phyloP scores from a whole-genome alignment of 2,329 filamentous ascomycete species.

The Fusarium sp. region DNA sequence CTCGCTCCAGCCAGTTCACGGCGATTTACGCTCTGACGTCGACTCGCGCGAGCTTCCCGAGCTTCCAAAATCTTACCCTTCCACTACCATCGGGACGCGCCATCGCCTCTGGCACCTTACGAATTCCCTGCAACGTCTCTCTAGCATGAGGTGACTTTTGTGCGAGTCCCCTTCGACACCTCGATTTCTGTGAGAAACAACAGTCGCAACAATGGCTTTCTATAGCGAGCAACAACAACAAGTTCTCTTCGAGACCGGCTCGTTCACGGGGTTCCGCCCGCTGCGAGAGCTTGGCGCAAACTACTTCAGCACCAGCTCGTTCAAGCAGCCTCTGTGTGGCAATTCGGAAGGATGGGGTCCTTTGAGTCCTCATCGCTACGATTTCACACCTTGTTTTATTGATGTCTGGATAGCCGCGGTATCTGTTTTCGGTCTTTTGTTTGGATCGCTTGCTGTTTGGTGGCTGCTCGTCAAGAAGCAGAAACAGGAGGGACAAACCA shows the following conservation, averaged over 20 bases:
- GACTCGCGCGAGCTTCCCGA: constrained; percentile 33
- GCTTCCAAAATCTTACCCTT: constrained; percentile 27
- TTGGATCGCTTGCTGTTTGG: constrained; percentile 83
- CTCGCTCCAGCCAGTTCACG: constrained; percentile 17
- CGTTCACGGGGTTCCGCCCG: constrained; percentile 70
- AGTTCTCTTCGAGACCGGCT: constrained; percentile 68
- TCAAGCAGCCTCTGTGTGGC: constrained; percentile 82
- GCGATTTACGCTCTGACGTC: constrained; percentile 31
- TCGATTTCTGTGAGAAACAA: constrained; percentile 21
- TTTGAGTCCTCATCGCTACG: constrained; percentile 85
- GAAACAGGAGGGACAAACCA: constrained; percentile 72
- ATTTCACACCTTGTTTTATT: constrained; percentile 97
- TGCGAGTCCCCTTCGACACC: constrained; percentile 58
- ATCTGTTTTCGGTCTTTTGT: constrained; percentile 81
- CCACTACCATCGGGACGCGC: constrained; percentile 31
- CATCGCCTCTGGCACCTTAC: constrained; percentile 20
- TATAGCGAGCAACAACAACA: constrained; percentile 61
- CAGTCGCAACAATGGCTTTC: constrained; percentile 48
- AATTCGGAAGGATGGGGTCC: constrained; percentile 97
- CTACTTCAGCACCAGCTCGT: constrained; percentile 69
- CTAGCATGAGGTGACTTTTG: constrained; percentile 56
- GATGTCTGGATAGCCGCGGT: constrained; percentile 88
- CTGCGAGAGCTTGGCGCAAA: constrained; percentile 65
- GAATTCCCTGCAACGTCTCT: constrained; percentile 14
- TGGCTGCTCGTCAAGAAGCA: constrained; percentile 80